Percentiles rank a stretch among this genome's conserved stretches.
Evolutionary conservation across 495 filamentous ascomycete genomes (phyloP).

Genomic region (Hypoxylon rickii): DNA sequence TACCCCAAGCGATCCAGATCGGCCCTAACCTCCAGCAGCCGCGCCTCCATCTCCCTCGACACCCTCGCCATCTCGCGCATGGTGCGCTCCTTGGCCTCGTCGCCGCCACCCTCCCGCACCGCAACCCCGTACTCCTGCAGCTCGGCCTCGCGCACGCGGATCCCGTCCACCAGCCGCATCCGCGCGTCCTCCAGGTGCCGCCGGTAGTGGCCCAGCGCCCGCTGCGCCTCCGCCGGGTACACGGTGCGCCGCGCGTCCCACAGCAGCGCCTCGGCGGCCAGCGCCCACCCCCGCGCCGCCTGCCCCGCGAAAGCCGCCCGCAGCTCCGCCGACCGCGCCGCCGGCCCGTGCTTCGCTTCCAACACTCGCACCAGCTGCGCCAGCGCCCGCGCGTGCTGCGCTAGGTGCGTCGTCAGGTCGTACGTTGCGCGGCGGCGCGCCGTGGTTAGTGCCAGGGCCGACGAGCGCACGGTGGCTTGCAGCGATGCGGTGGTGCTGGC

Average conservation of each 20-base stretch:
- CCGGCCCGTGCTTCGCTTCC: conserved; percentile 64
- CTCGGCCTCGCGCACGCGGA: conserved; percentile 50
- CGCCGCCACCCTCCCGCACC: conserved; percentile 15
- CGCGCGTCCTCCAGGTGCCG: conserved; percentile 57
- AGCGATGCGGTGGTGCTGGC: conserved; percentile 36
- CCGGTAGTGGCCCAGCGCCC: conserved; percentile 62
- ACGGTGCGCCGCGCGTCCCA: conserved; percentile 42
- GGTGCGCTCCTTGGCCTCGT: conserved; percentile 45
- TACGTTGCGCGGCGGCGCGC: conserved; percentile 42
- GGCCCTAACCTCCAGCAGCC: conserved; percentile 58
- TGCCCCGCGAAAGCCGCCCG: conserved; percentile 59
- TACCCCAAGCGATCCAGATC: conserved; percentile 60
- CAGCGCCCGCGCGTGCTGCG: conserved; percentile 36
- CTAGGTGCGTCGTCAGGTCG: conserved; percentile 36
- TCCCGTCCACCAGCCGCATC: conserved; percentile 52
- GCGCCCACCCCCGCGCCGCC: conserved; percentile 54
- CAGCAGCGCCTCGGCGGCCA: conserved; percentile 41
- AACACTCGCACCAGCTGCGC: conserved; percentile 43
- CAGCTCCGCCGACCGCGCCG: conserved; percentile 65
- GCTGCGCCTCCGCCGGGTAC: conserved; percentile 61
- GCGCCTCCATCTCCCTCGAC: conserved; percentile 58
- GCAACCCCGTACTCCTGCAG: conserved; percentile 60
- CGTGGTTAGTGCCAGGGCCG: conserved; percentile 36
- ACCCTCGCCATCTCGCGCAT: conserved; percentile 65
- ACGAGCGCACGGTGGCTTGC: conserved; percentile 13